phyloP scores from a whole-genome alignment of 257 asterid genomes.

The Gynochthodes officinalis region DNA sequence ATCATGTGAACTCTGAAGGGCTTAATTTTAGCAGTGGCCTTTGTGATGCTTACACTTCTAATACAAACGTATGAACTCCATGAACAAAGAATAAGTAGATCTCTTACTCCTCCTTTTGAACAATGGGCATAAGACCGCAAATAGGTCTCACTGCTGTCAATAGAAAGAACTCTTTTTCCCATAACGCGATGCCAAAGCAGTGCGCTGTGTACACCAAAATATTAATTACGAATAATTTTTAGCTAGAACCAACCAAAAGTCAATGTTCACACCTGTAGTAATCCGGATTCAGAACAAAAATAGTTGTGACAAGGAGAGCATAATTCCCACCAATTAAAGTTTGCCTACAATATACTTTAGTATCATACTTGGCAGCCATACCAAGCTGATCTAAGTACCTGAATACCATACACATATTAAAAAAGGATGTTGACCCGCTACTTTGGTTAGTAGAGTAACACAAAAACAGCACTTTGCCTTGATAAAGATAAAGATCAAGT shows the following conservation, averaged over 20 bases:
- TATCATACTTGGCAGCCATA: slow-evolving; percentile 78
- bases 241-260: neutral
- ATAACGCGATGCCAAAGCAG: slow-evolving; percentile 90
- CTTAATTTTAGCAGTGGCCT: too few relatives aligned
- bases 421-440: slow-evolving; percentile 7
- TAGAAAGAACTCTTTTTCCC: slow-evolving; percentile 76
- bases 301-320: slow-evolving; percentile 65
- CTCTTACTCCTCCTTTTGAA: slow-evolving; percentile 72
- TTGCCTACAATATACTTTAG: slow-evolving; percentile 87
- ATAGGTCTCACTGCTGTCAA: slow-evolving; percentile 42
- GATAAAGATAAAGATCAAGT: neutral
- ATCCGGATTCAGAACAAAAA: slow-evolving; percentile 83
- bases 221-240: neutral
- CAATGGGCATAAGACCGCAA: slow-evolving; percentile 88
- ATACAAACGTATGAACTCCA: slow-evolving; percentile 1
- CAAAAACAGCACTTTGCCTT: neutral
- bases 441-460: neutral
- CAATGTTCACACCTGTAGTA: slow-evolving; percentile 64
- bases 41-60: neutral
- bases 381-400: slow-evolving; percentile 99
- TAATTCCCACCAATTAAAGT: slow-evolving; percentile 88
- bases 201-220: slow-evolving; percentile 49
- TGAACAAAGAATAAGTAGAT: neutral
- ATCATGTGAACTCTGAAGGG: too few relatives aligned
- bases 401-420: slow-evolving; percentile 13